phyloP scores from a whole-genome alignment of 768 basidiomycete species.

The Galerina marginata region DNA sequence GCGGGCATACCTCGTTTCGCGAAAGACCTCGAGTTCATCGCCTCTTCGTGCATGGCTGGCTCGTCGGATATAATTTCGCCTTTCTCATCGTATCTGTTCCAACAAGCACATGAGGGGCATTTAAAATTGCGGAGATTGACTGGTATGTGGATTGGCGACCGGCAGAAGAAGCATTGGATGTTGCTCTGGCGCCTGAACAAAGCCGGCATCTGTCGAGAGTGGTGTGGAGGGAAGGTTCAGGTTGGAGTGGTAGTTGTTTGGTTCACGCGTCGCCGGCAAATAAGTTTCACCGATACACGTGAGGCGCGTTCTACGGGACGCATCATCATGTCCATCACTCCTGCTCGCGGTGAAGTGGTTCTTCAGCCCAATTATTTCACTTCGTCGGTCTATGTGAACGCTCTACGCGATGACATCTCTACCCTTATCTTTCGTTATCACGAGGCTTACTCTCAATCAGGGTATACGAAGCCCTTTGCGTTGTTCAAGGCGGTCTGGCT shows the following conservation, averaged over 20 bases:
- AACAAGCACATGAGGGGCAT: conserved; percentile 71
- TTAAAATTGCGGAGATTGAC: conserved; percentile 61
- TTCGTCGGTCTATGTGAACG: conserved; percentile 71
- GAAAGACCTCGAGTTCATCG: conserved; percentile 72
- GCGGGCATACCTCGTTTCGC: conserved; percentile 64
- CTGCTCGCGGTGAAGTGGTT: conserved; percentile 65
- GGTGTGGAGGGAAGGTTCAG: not conserved
- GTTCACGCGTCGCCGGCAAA: conserved; percentile 5
- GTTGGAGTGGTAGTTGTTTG: conserved; percentile 17
- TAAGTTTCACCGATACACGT: not conserved
- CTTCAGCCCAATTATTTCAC: conserved; percentile 82
- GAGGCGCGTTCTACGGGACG: not conserved
- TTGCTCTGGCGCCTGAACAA: conserved; percentile 60
- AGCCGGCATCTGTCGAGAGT: conserved; percentile 35
- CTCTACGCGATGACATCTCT: conserved; percentile 68
- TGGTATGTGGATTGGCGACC: conserved; percentile 48
- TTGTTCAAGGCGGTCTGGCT: conserved; percentile 77
- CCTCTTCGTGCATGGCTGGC: conserved; percentile 86
- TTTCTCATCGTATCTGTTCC: conserved; percentile 72
- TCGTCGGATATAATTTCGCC: conserved; percentile 87
- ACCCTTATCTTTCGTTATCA: conserved; percentile 57
- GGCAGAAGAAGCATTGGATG: conserved; percentile 76
- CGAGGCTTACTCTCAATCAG: conserved; percentile 46
- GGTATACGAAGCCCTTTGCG: conserved; percentile 55
- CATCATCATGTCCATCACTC: conserved; percentile 29